A percentile compares a stretch with the other conserved stretches of the same genome.
These are phyloP conservation scores for Orobanche coerulescens DNA, from an alignment of 257 asterid species.

Conservation along the genomic window DNA sequence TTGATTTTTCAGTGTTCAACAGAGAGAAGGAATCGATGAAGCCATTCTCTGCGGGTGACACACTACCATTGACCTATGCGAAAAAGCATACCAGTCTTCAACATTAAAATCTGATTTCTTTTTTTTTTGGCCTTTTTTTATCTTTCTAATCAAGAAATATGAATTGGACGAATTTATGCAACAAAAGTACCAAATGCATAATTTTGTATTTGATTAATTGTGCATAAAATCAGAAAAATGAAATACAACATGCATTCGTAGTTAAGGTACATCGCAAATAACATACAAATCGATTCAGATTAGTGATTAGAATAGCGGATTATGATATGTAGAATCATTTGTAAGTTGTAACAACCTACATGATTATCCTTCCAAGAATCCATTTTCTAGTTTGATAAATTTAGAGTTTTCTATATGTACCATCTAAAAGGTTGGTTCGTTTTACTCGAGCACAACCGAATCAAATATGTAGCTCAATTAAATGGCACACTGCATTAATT, in stretches of 20 bases:
- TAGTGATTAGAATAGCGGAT: background rate
- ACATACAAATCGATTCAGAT: background rate
- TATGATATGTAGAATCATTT: background rate
- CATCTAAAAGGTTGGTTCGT: no score
- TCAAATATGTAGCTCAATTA: conserved; percentile 1
- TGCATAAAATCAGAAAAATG: background rate
- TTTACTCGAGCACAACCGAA: background rate
- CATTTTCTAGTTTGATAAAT: background rate
- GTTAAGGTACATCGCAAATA: background rate
- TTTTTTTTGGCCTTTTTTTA: background rate
- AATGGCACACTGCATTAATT: background rate
- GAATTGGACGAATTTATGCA: background rate
- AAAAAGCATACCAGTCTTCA: conserved; percentile 13
- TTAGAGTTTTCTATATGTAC: no score
- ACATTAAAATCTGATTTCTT: background rate
- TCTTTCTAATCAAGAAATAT: background rate
- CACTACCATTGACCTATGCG: conserved; percentile 36
- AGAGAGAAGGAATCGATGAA: conserved; percentile 31
- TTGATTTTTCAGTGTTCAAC: conserved; percentile 37
- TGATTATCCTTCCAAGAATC: background rate
- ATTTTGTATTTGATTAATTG: background rate
- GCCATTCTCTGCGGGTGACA: conserved; percentile 34
- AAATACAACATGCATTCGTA: background rate
- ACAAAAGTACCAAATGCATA: background rate
- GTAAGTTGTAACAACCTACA: background rate